Base-by-base conservation (phyloP, 2,329 filamentous ascomycete species). In the Hymenoscyphus fraxineus region DNA sequence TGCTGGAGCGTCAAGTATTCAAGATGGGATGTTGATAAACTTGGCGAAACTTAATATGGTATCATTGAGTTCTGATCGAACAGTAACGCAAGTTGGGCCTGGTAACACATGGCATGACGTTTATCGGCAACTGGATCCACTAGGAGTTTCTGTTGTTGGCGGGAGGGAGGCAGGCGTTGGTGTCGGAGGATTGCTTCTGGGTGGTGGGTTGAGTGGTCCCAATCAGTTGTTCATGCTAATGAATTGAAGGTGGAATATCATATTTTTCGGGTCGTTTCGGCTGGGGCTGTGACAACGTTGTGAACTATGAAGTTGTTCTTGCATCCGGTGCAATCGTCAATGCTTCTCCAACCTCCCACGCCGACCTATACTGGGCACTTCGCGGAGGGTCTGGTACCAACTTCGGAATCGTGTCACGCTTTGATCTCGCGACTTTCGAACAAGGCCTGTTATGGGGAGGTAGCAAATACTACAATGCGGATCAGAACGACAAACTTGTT, bases 251-350 rank as follows among this genome's bases (percentile, higher is more conserved):
- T 41, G 65, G 60, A 22, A 60, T 65, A 59, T 75, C 65, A 68
- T 70, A 64, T 51, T 67, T 70, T 51, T 65, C 68, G 9, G 60
- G 61, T 12, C 61, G 61, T n/a, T 61, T 76, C 66, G 85, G 84
- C 10, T 83, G 81, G 73, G 81, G 78, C 32, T 80, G 79, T 61
- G 83, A 83, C 70, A 81, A 77, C 32, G 76, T 85, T 13, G 64
- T 79, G 27, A 79, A 79, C 64, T 83, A 75, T 65, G 80, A 85
- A 69, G 76, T 87, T 40, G 83, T 87, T 3, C 76, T 85, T 0
- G 79, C 81, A 9, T 78, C 81, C 65, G 80, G 82, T 6, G 72
- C 75, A 4, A 77, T 85, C 55, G 74, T 83, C 44, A 80, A 78
- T 2, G 83, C 80, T 2, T 63, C 61, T n/a, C 38, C 61, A 32